Conservation (phyloP, 805 yeast species). For the Starmerella powellii region DNA sequence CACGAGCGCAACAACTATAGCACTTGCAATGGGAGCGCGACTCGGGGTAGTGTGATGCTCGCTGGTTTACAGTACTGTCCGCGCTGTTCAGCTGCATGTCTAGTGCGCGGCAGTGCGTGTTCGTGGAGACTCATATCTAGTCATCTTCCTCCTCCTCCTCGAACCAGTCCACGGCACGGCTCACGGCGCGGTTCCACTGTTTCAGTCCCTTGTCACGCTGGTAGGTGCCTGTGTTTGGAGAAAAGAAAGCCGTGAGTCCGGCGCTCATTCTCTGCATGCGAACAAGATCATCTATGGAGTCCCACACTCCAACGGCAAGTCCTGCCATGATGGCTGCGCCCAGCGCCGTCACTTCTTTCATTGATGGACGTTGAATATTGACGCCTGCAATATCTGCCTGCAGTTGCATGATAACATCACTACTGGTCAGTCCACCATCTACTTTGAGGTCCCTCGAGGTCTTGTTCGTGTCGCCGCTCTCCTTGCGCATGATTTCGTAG, state of each 20-base stretch:
- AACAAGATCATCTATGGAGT: slow-evolving; percentile 54
- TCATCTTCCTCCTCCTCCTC: slow-evolving; percentile 15
- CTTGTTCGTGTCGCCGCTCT: slow-evolving; percentile 40
- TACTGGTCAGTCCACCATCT: slow-evolving; percentile 92
- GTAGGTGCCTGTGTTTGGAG: slow-evolving; percentile 39
- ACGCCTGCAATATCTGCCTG: slow-evolving; percentile 89
- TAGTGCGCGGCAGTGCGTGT: too few species aligned
- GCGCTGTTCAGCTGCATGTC: too few species aligned
- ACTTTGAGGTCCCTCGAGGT: slow-evolving; percentile 36
- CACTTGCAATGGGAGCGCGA: too few species aligned
- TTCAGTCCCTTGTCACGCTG: slow-evolving; percentile 53
- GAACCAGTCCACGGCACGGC: slow-evolving; percentile 74
- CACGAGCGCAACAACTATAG: neutral
- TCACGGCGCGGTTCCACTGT: slow-evolving; percentile 77
- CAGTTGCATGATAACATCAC: slow-evolving; percentile 83
- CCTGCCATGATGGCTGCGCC: slow-evolving; percentile 98
- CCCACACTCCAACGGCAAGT: slow-evolving; percentile 60
- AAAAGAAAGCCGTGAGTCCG: slow-evolving; percentile 20
- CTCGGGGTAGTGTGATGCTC: too few species aligned
- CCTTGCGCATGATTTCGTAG: slow-evolving; percentile 76
- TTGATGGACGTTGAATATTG: slow-evolving; percentile 65
- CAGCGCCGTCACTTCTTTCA: slow-evolving; percentile 83
- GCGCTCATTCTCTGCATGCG: slow-evolving; percentile 21
- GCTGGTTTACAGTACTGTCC: too few species aligned
- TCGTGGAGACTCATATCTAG: too few species aligned